A percentile compares a stretch with the other conserved stretches of the same genome.
phyloP scores from a whole-genome alignment of 495 filamentous ascomycete genomes.

The Rhypophila decipiens region DNA sequence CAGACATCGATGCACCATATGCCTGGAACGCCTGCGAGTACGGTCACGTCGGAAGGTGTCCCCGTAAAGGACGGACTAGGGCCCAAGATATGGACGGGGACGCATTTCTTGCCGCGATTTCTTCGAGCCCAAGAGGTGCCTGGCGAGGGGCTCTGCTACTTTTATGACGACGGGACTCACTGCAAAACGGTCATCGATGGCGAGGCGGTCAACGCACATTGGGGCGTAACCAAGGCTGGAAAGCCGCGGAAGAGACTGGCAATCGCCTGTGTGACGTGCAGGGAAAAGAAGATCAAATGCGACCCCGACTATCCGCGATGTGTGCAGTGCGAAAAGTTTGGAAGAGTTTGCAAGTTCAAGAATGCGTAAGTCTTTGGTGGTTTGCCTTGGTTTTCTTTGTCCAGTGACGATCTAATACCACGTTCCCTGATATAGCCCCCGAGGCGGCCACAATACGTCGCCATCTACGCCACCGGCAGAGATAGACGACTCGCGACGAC shows the following conservation, averaged over 20 bases:
- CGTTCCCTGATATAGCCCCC: slow-evolving; percentile 30
- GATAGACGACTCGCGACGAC: slow-evolving; percentile 36
- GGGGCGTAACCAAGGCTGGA: slow-evolving; percentile 89
- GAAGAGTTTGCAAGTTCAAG: slow-evolving; percentile 75
- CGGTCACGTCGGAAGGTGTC: slow-evolving; percentile 32
- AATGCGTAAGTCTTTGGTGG: slow-evolving; percentile 73
- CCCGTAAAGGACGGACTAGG: slow-evolving; percentile 49
- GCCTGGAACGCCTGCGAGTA: slow-evolving; percentile 36
- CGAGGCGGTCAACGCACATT: slow-evolving; percentile 79
- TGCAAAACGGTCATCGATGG: slow-evolving; percentile 82
- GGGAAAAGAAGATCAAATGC: slow-evolving; percentile 96
- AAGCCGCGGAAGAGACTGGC: slow-evolving; percentile 85
- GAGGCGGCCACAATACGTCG: slow-evolving; percentile 49
- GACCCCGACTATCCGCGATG: slow-evolving; percentile 81
- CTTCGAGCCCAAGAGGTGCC: slow-evolving; percentile 55
- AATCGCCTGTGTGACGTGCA: slow-evolving; percentile 82
- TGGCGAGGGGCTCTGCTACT: slow-evolving; percentile 75
- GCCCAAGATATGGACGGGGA: slow-evolving; percentile 56
- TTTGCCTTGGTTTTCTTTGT: too few relatives aligned
- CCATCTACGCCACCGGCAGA: slow-evolving; percentile 46
- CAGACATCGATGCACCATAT: slow-evolving; percentile 19
- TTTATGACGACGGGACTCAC: slow-evolving; percentile 80
- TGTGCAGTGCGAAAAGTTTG: slow-evolving; percentile 85
- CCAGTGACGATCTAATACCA: slow-evolving; percentile 7
- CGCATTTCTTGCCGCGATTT: slow-evolving; percentile 54